Evolutionary conservation across 2,329 filamentous ascomycete genomes (phyloP).

Genomic region (Ceratocystis destructans): DNA sequence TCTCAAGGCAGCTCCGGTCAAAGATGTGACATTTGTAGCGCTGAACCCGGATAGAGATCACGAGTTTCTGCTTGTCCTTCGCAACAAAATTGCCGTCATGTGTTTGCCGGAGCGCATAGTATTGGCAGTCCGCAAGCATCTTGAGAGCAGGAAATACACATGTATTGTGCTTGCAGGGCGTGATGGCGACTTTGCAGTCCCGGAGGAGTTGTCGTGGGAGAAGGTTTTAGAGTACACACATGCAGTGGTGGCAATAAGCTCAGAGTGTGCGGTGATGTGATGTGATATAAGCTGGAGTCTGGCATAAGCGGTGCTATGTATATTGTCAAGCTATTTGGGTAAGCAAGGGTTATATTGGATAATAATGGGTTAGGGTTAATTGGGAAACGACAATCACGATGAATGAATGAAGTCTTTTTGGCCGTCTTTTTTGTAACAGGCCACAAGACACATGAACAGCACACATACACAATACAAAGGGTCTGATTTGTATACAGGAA

Average conservation of each 20-base stretch:
- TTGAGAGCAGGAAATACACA: conserved; percentile 10
- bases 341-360: not conserved
- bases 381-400: not conserved
- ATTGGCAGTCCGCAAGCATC: conserved; percentile 8
- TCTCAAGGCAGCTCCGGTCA: conserved; percentile 8
- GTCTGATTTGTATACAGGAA: not conserved
- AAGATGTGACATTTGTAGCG: conserved; percentile 17
- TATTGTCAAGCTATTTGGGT: not conserved
- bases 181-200: conserved; percentile 15
- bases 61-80: conserved; percentile 15
- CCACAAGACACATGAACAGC: not conserved
- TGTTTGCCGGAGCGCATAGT: conserved; percentile 15
- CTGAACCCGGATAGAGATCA: conserved; percentile 14
- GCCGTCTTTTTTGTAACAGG: not conserved
- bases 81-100: conserved; percentile 14
- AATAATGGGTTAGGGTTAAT: not conserved
- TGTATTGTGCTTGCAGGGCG: conserved; percentile 13
- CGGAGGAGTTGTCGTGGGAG: conserved; percentile 15
- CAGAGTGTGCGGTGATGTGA: conserved; percentile 16
- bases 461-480: not conserved
- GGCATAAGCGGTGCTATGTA: not conserved
- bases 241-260: conserved; percentile 16
- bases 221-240: conserved; percentile 17
- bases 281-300: not conserved
- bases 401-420: not conserved